Evolutionary conservation across 2,329 filamentous ascomycete genomes (phyloP).

Genomic region (Cyphellophora europaea): DNA sequence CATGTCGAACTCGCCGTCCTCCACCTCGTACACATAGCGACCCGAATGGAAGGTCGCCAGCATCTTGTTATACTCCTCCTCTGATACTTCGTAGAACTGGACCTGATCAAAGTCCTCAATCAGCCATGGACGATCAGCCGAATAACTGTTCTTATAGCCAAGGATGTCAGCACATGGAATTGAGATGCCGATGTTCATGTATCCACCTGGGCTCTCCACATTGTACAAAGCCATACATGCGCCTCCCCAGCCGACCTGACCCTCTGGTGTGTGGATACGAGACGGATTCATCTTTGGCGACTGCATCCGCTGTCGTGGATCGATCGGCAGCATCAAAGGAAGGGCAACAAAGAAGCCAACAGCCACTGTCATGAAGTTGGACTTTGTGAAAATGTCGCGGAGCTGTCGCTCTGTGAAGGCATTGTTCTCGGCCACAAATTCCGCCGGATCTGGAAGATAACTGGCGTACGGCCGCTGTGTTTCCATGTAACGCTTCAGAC

Average conservation of each 20-base stretch:
- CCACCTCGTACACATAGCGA: constrained; percentile 42
- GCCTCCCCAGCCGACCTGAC: constrained; percentile 47
- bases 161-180: constrained; percentile 46
- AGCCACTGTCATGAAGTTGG: constrained; percentile 42
- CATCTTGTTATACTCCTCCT: constrained; percentile 41
- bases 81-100: constrained; percentile 44
- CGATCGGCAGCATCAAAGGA: constrained; percentile 42
- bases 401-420: constrained; percentile 39
- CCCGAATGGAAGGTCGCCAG: constrained; percentile 42
- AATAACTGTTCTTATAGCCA: constrained; percentile 42
- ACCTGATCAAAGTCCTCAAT: constrained; percentile 50
- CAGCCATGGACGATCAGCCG: constrained; percentile 39
- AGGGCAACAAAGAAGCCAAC: constrained; percentile 49
- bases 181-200: constrained; percentile 45
- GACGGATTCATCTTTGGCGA: constrained; percentile 50
- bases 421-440: constrained; percentile 48
- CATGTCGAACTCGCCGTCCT: constrained; percentile 46
- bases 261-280: constrained; percentile 47
- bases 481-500: constrained; percentile 51
- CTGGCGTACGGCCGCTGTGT: constrained; percentile 53
- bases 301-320: constrained; percentile 44
- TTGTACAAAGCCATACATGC: constrained; percentile 47
- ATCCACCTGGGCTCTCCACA: constrained; percentile 48
- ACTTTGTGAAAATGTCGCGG: constrained; percentile 41
- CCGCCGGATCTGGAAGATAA: constrained; percentile 54